Percentiles rank a stretch among this genome's conserved stretches.
phyloP scores from a whole-genome alignment of 1,284 basidiomycete genomes.

The Moniliella sp. region DNA sequence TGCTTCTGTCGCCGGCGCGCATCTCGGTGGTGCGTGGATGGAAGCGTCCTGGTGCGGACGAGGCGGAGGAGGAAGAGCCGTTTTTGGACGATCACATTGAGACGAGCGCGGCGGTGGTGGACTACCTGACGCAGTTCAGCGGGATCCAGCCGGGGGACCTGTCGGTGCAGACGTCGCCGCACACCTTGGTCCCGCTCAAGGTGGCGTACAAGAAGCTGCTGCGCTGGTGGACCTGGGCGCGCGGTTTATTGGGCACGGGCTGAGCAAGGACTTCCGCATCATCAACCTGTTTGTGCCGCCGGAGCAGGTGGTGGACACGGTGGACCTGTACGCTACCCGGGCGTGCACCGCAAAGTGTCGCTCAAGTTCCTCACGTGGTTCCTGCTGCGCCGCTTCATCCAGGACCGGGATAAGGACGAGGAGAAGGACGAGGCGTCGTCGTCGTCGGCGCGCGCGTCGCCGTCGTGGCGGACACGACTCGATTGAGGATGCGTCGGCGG shows the following conservation, averaged over 20 bases:
- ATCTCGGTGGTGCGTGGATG: conserved; percentile 80
- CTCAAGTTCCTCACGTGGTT: conserved; percentile 88
- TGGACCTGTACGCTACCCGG: conserved; percentile 71
- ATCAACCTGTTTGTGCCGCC: conserved; percentile 94
- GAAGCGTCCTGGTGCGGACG: too few relatives aligned
- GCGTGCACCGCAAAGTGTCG: conserved; percentile 64
- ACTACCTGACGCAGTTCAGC: conserved; percentile 88
- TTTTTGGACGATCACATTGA: conserved; percentile 97
- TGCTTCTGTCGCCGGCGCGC: conserved; percentile 69
- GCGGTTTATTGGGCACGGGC: conserved; percentile 86
- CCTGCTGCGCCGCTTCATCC: conserved; percentile 69
- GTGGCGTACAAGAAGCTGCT: conserved; percentile 94
- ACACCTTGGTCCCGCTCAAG: conserved; percentile 82
- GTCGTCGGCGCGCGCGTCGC: conserved; percentile 4
- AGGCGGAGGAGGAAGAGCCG: conserved; percentile 57
- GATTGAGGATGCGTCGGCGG: conserved; percentile 69
- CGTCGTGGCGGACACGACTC: conserved; percentile 57
- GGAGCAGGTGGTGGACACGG: conserved; percentile 83
- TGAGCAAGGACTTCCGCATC: conserved; percentile 97
- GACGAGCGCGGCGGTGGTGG: conserved; percentile 77
- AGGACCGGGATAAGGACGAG: conserved; percentile 44
- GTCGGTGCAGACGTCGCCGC: conserved; percentile 56
- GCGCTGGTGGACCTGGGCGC: conserved; percentile 73
- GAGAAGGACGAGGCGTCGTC: not conserved
- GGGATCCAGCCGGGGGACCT: conserved; percentile 83